Base-by-base conservation (phyloP, 441 rosid genomes). In the Bruguiera hainesii region DNA sequence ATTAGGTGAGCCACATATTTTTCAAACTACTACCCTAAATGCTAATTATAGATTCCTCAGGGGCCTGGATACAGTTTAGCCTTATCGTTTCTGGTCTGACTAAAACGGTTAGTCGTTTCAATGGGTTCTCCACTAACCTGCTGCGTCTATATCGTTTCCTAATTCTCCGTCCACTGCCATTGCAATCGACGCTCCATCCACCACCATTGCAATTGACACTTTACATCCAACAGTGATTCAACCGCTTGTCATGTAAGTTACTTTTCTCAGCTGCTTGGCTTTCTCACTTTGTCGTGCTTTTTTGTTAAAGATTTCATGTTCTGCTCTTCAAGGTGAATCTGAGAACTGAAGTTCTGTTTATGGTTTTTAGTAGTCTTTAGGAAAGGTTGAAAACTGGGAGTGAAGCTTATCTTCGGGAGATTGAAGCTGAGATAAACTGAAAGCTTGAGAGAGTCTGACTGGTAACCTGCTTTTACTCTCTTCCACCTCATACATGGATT, bases 391-490 rank as follows among this genome's bases (percentile, higher is more conserved):
- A 87, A 77, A 91, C 92, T 52, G 91, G 87, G 19, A 56, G 63
- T 76, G 97, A 88, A 67, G 81, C 60, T 73, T 49, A 48, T 53
- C 8, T 79, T 23, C 57, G 71, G 68, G 86, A 83, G 66, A 79
- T 94, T 68, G 91, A 88, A 82, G 80, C 77, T 56, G 89, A 88
- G 56, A 68, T 91, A 11, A 80, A 80, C 56, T 94, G 92, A 76
- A 81, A 83, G 73, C 87, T 89, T 23, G 78, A 83, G 75, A 80
- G 48, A 71, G 87, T 94, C 59, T 56, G 76, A 56, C 31, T 91
- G 98, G 98, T 69, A 85, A 56, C 80, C 80, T 46, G 87, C 90
- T 2, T 94, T 72, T 90, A 83, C 81, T 85, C 92, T 21, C 87
- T 94, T 53, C 89, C 89, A 7, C 90, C 91, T 50, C 67, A 85